Percentiles rank a stretch among this genome's conserved stretches.
Evolutionary conservation across 1,284 basidiomycete genomes (phyloP).

Genomic region (Malassezia pachydermatis): DNA sequence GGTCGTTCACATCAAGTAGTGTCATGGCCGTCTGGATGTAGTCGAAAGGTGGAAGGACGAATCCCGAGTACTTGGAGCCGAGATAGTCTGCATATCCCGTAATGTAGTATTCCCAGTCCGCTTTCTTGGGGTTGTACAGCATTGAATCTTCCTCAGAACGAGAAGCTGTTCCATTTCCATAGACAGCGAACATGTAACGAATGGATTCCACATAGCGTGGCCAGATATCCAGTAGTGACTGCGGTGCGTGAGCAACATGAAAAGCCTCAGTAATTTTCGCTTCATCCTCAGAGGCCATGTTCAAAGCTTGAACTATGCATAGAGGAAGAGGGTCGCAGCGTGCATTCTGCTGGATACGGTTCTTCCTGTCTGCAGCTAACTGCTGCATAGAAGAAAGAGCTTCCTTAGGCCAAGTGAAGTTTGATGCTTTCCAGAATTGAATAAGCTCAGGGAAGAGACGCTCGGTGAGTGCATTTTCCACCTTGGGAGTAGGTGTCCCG

Average conservation of each 20-base stretch:
- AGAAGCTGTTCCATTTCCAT: not conserved
- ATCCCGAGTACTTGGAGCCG: not conserved
- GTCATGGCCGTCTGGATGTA: not conserved
- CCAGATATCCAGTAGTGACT: not conserved
- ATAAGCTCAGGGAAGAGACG: conserved; percentile 1
- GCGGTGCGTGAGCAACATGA: not conserved
- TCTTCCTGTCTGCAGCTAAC: not conserved
- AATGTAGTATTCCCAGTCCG: not conserved
- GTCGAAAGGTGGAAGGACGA: not conserved
- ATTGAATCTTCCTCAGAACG: not conserved
- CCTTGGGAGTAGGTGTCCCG: not conserved
- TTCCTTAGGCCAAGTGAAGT: not conserved
- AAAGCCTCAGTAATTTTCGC: not conserved
- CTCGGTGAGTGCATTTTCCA: not conserved
- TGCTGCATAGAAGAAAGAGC: not conserved
- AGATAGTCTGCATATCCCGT: not conserved
- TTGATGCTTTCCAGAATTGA: not conserved
- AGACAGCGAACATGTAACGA: not conserved
- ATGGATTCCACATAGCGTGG: conserved; percentile 1
- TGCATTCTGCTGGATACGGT: not conserved
- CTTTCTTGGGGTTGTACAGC: not conserved
- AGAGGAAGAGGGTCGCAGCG: not conserved
- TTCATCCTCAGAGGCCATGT: not conserved
- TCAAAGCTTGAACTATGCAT: not conserved
- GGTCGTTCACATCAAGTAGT: not conserved